Base-by-base conservation (phyloP, 2,329 filamentous ascomycete species). In the Sarocladium brachiariae region DNA sequence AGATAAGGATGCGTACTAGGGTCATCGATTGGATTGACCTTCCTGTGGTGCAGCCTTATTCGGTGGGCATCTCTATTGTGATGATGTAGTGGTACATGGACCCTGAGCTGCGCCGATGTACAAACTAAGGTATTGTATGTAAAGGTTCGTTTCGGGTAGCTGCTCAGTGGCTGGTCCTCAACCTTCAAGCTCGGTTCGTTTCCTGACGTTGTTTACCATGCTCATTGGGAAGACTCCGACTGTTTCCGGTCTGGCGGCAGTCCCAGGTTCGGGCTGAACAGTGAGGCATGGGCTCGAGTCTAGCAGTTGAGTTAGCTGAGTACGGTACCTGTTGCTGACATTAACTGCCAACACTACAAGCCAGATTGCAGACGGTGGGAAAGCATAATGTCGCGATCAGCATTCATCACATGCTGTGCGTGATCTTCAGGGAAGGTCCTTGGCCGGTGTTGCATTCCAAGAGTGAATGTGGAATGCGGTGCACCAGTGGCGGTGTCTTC, bases 21-120 rank as follows among this genome's bases (percentile, higher is more conserved):
- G 27, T 16, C 4, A 8, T 33, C 16, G 13, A 13, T 24, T 47
- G 43, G 43, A 14, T 31, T 23, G 25, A 31, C 25, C n/a, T 31
- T 25, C 16, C n/a, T 47, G 24, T 33, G 16, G 43, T 47, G 43
- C 43, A 47, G 43, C 43, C 43, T 47, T 47, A 47, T 47, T 47
- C 43, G 27, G 43, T 33, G 25, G 43, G 27, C 43, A 19, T 16
- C n/a, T n/a, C n/a, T n/a, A n/a, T 3, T 4, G 27, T 33, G 43
- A 47, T 33, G 43, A 47, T 47, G 43, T 25, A 11, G n/a, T n/a
- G n/a, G n/a, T n/a, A n/a, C 24, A 39, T 45, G 39, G 39, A 45
- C 39, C 39, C 39, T 45, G 39, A 47, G 19, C 43, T n/a, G n/a
- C n/a, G n/a, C n/a, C n/a, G n/a, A n/a, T n/a, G n/a, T n/a, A n/a